Conservation (phyloP, 768 basidiomycete species). For the Calocybe cyanea region DNA sequence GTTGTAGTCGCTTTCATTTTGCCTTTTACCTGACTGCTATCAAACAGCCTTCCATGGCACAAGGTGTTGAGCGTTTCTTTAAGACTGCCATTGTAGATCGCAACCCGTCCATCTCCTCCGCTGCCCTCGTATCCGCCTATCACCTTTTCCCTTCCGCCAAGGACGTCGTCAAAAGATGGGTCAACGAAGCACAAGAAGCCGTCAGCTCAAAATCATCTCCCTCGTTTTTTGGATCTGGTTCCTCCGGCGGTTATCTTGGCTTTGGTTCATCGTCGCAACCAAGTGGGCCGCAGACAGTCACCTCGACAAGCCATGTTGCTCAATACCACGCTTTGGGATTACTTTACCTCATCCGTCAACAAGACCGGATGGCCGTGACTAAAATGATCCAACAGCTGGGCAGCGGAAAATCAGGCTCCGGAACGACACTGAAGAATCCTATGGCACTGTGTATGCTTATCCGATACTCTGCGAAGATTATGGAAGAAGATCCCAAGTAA, state of each 20-base stretch:
- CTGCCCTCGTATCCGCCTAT: conserved; percentile 95
- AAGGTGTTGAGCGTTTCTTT: conserved; percentile 98
- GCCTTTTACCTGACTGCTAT: conserved; percentile 8
- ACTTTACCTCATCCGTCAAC: conserved; percentile 91
- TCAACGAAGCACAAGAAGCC: conserved; percentile 98
- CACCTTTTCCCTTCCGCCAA: conserved; percentile 92
- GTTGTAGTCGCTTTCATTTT: conserved; percentile 2
- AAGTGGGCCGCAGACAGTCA: conserved; percentile 70
- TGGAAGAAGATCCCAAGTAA: conserved; percentile 98
- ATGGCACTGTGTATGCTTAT: conserved; percentile 99
- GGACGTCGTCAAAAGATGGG: conserved; percentile 97
- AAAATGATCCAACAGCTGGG: conserved; percentile 99
- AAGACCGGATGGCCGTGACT: conserved; percentile 98
- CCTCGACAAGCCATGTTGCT: conserved; percentile 87
- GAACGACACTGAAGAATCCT: conserved; percentile 85
- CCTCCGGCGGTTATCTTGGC: conserved; percentile 63
- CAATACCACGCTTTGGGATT: conserved; percentile 97
- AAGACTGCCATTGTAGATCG: conserved; percentile 98
- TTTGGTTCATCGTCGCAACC: conserved; percentile 58
- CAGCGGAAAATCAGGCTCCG: conserved; percentile 80
- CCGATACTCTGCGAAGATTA: conserved; percentile 96
- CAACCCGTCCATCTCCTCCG: conserved; percentile 92
- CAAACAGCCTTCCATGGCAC: conserved; percentile 99
- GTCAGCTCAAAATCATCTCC: conserved; percentile 82
- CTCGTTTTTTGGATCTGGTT: conserved; percentile 57